Evolutionary conservation across 2,329 filamentous ascomycete species (phyloP), one percentile per base, ranked within the genome.

Genomic region (Scolecobasidium constrictum): DNA sequence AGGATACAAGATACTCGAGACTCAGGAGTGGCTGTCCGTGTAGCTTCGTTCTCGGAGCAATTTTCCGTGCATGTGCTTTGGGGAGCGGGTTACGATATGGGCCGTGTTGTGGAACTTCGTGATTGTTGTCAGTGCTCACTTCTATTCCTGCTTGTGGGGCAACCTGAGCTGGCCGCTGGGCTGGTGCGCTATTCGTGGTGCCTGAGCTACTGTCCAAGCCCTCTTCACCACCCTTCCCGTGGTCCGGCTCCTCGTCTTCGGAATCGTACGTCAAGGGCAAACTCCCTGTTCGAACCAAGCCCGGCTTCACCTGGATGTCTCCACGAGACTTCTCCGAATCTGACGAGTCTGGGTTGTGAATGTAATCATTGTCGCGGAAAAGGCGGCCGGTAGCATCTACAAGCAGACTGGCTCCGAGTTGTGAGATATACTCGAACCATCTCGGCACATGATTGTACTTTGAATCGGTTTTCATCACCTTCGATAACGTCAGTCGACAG

Each of bases 1-100:
- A 53, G 0, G 60, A 55, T 1, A 64, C 60, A 1, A 64, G 52
- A 38, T 58, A 56, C 38, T 64, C 60, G 1, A 64, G 48, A 28
- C 55, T 59, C 2, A 58, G 45, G 2, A 62, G 45, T 6, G 43
- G 36, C 16, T 46, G 33, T 5, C 35, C 13, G 11, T 9, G 35
- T 37, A 18, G 9, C 17, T 35, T 35, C 11, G 5, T 7, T 34
- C n/a, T n/a, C n/a, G n/a, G n/a, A 26, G 36, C 16, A 19, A 26
- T n/a, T 20, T 39, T n/a, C 9, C 16, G 5, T 39, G 16, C 6
- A 11, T 22, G 17, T 37, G 33, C 18, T 35, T 15, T 35, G n/a
- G n/a, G n/a, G n/a, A n/a, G n/a, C n/a, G n/a, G n/a, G n/a, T n/a
- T n/a, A n/a, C n/a, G n/a, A n/a, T n/a, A n/a, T n/a, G n/a, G n/a